These are phyloP conservation scores for Metschnikowia hibisci DNA, from an alignment of 805 yeast species.

Conservation along the genomic window DNA sequence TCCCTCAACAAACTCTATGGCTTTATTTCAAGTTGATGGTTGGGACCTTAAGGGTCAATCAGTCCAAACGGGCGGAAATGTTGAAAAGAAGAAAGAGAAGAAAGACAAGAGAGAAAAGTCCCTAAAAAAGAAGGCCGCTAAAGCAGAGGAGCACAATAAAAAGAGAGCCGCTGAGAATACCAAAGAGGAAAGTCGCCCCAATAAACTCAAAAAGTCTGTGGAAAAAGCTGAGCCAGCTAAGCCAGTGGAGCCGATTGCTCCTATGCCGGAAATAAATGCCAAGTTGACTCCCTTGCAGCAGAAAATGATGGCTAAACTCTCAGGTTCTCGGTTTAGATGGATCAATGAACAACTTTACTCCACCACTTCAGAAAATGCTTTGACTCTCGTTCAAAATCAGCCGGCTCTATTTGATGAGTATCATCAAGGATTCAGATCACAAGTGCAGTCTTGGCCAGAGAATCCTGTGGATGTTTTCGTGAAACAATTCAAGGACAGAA, in stretches of 20 bases:
- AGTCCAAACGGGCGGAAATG: slow-evolving; percentile 45
- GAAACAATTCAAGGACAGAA: slow-evolving; percentile 57
- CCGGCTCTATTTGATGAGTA: slow-evolving; percentile 91
- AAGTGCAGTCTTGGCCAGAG: slow-evolving; percentile 97
- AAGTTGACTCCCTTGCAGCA: slow-evolving; percentile 84
- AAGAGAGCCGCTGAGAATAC: slow-evolving; percentile 7
- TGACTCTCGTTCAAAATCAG: slow-evolving; percentile 66
- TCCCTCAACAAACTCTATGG: slow-evolving; percentile 38
- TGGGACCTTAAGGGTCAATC: slow-evolving; percentile 63
- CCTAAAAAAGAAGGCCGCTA: slow-evolving; percentile 8
- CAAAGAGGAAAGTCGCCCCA: neutral
- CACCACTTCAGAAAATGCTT: slow-evolving; percentile 71
- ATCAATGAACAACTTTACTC: slow-evolving; percentile 97
- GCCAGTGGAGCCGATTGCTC: slow-evolving; percentile 12
- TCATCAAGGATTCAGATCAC: slow-evolving; percentile 92
- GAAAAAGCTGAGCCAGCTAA: neutral
- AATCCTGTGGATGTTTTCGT: slow-evolving; percentile 95
- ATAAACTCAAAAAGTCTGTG: neutral
- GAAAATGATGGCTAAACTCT: slow-evolving; percentile 90
- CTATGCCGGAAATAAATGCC: slow-evolving; percentile 20
- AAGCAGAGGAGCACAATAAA: slow-evolving; percentile 8
- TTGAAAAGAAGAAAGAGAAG: slow-evolving; percentile 25
- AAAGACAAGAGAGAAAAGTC: slow-evolving; percentile 14
- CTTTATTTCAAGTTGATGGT: slow-evolving; percentile 75
- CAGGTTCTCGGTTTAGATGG: slow-evolving; percentile 97